Evolutionary conservation across 345 rosid species (phyloP).

Genomic region (Arabis alpina): DNA sequence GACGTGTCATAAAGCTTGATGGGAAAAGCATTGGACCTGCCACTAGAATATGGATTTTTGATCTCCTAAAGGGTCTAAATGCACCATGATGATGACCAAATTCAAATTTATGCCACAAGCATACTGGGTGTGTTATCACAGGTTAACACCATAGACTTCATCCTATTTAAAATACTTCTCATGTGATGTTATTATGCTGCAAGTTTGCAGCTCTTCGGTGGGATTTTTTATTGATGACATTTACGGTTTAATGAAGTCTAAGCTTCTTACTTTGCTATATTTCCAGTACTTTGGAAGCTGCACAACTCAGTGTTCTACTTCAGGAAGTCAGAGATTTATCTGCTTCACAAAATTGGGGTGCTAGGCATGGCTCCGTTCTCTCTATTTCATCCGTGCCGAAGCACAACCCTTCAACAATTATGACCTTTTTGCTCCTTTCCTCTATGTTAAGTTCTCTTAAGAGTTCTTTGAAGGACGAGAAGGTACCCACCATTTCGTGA

Average conservation of each 20-base stretch:
- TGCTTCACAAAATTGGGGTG: constrained; percentile 69
- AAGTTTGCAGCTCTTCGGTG: too few species aligned
- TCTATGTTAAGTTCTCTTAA: constrained; percentile 59
- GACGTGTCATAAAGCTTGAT: constrained; percentile 90
- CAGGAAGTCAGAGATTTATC: constrained; percentile 52
- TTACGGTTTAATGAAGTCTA: constrained; percentile 15
- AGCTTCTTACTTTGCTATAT: constrained; percentile 13
- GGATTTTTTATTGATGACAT: not conserved
- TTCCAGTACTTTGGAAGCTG: constrained; percentile 83
- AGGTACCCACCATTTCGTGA: constrained; percentile 59
- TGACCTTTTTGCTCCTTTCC: constrained; percentile 51
- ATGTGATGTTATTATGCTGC: too few species aligned
- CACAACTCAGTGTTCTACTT: constrained; percentile 61
- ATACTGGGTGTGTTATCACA: constrained; percentile 81
- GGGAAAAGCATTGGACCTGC: constrained; percentile 74
- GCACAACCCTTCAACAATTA: constrained; percentile 65
- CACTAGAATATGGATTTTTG: constrained; percentile 60
- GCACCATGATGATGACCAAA: constrained; percentile 86
- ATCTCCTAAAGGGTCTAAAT: constrained; percentile 65
- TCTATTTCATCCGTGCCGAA: constrained; percentile 68
- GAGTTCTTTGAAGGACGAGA: constrained; percentile 75
- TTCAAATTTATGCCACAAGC: constrained; percentile 73
- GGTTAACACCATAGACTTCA: constrained; percentile 42
- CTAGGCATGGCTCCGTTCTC: constrained; percentile 89
- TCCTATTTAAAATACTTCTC: not conserved